Conservation (phyloP, 352 stramenopile genomes). For the Blastocystis sp. region DNA sequence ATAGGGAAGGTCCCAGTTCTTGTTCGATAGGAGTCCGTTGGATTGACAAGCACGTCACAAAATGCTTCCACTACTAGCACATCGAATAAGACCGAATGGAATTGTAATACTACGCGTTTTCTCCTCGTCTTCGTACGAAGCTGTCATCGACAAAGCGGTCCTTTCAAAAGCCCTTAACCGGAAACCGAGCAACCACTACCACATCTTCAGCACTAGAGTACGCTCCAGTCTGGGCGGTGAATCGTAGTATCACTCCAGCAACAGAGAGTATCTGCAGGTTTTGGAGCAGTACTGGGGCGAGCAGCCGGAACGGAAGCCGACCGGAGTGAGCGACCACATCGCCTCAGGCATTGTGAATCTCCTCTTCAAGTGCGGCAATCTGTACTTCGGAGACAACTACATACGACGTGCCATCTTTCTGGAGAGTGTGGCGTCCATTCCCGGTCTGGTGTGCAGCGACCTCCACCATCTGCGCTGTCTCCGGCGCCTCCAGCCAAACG, state of each 20-base stretch:
- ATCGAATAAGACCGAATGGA: too few species aligned
- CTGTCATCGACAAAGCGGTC: background rate
- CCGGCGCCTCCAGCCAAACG: constrained; percentile 35
- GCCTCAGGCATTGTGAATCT: constrained; percentile 50
- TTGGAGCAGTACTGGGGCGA: constrained; percentile 62
- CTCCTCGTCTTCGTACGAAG: background rate
- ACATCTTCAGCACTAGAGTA: constrained; percentile 60
- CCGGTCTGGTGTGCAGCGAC: constrained; percentile 63
- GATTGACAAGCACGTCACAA: too few species aligned
- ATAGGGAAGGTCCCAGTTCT: too few species aligned
- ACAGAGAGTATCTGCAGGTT: constrained; percentile 60
- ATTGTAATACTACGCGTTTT: too few species aligned
- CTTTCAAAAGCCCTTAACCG: background rate
- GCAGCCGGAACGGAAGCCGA: constrained; percentile 14
- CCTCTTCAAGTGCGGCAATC: constrained; percentile 48
- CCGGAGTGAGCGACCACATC: constrained; percentile 35
- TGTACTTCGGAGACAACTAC: constrained; percentile 73
- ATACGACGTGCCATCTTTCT: constrained; percentile 61
- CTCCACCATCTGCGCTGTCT: constrained; percentile 68
- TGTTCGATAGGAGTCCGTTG: too few species aligned
- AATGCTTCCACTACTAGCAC: too few species aligned
- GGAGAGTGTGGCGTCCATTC: constrained; percentile 66
- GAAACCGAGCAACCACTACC: constrained; percentile 52
- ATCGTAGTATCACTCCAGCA: constrained; percentile 45
- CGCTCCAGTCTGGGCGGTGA: background rate